These are phyloP conservation scores for Penicillium verhagenii DNA, from an alignment of 495 filamentous ascomycete genomes.

Conservation along the genomic window DNA sequence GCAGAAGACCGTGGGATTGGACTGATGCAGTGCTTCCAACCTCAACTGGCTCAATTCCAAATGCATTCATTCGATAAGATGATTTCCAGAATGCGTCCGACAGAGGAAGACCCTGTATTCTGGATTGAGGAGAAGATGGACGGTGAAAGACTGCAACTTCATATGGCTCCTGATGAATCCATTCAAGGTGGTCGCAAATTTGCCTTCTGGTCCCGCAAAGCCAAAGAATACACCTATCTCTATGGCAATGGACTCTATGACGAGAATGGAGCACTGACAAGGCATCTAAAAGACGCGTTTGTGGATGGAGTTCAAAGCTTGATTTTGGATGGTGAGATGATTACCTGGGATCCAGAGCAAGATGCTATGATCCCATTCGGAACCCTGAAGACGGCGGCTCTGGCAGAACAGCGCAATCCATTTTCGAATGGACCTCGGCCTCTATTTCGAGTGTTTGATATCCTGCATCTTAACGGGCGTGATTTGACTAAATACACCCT, in stretches of 20 bases:
- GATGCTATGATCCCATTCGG: conserved; percentile 87
- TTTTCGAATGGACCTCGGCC: conserved; percentile 73
- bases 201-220: conserved; percentile 91
- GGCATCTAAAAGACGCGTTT: conserved; percentile 79
- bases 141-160: conserved; percentile 95
- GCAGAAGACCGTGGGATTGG: conserved; percentile 70
- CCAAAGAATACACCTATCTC: conserved; percentile 94
- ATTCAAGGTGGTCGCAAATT: conserved; percentile 72
- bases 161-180: conserved; percentile 74
- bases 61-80: conserved; percentile 84
- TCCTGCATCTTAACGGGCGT: conserved; percentile 80
- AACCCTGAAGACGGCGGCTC: conserved; percentile 86
- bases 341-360: conserved; percentile 92
- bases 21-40: conserved; percentile 96
- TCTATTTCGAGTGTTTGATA: conserved; percentile 84
- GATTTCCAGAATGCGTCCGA: conserved; percentile 67
- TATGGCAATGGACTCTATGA: conserved; percentile 80
- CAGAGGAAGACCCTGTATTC: conserved; percentile 70
- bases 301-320: conserved; percentile 73
- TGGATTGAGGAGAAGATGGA: conserved; percentile 99
- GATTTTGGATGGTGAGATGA: conserved; percentile 97
- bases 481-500: conserved; percentile 80
- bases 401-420: conserved; percentile 78
- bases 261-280: conserved; percentile 72
- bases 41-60: conserved; percentile 94